Conservation (phyloP, 805 yeast species). For the Saturnispora diversa region DNA sequence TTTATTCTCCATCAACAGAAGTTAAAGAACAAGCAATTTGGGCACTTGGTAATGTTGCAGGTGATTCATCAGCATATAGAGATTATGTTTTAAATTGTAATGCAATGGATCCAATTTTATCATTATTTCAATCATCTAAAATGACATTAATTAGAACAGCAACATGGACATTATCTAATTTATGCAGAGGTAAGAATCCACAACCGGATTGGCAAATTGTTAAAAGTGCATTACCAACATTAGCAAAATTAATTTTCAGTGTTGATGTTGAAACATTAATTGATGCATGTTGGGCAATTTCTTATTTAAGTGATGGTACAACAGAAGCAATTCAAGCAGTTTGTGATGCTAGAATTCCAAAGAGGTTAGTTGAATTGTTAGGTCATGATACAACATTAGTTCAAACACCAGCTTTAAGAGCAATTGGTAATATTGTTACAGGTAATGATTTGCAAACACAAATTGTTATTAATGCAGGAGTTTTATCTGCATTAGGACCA, state of each 20-base stretch:
- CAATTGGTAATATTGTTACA: conserved; percentile 96
- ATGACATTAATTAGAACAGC: conserved; percentile 93
- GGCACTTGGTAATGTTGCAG: conserved; percentile 99
- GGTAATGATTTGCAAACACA: conserved; percentile 96
- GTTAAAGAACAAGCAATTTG: conserved; percentile 98
- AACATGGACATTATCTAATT: conserved; percentile 94
- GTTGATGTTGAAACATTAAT: conserved; percentile 88
- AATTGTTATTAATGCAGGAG: conserved; percentile 87
- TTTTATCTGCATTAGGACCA: conserved; percentile 74
- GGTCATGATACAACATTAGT: conserved; percentile 77
- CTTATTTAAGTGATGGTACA: conserved; percentile 89
- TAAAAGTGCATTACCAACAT: conserved; percentile 79
- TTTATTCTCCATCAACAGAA: conserved; percentile 74
- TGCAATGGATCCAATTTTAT: conserved; percentile 84
- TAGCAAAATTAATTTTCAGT: conserved; percentile 84
- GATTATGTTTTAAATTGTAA: conserved; percentile 79
- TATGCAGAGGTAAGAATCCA: conserved; percentile 94
- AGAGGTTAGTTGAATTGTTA: conserved; percentile 84
- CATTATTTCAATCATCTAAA: conserved; percentile 69
- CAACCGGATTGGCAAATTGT: conserved; percentile 93
- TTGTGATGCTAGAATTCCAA: conserved; percentile 91
- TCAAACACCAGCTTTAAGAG: conserved; percentile 95
- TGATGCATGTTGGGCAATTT: conserved; percentile 98
- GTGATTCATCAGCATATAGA: conserved; percentile 86
- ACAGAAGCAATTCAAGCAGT: conserved; percentile 93